These are phyloP conservation scores for Phytophthora kernoviae DNA, from an alignment of 352 stramenopile genomes.

Conservation along the genomic window DNA sequence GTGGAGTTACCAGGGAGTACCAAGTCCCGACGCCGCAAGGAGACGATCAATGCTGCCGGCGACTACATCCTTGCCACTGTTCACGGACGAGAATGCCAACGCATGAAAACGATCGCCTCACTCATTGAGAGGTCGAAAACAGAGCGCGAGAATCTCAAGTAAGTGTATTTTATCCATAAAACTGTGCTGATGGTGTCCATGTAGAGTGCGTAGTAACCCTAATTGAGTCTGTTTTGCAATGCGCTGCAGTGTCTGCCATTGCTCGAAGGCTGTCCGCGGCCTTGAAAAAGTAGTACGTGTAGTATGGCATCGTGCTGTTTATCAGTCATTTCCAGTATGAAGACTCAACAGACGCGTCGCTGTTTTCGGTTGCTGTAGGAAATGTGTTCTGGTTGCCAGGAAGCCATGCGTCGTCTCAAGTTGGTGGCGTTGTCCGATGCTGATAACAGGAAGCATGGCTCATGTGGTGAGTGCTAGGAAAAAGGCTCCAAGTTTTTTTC, in stretches of 20 bases:
- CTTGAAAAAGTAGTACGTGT: constrained; percentile 52
- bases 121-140: constrained; percentile 67
- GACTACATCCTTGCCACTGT: constrained; percentile 52
- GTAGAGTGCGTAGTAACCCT: neutral
- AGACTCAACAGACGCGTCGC: neutral
- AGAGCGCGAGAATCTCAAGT: constrained; percentile 52
- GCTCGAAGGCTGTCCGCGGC: constrained; percentile 49
- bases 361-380: constrained; percentile 28
- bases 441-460: constrained; percentile 25
- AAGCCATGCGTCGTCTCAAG: constrained; percentile 59
- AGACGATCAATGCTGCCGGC: constrained; percentile 31
- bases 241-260: constrained; percentile 52
- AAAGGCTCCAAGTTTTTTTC: neutral
- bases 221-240: neutral
- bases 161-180: constrained; percentile 16
- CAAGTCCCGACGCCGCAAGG: constrained; percentile 13
- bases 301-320: neutral
- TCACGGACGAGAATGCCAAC: constrained; percentile 44
- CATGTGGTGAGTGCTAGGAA: constrained; percentile 12
- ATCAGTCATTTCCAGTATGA: neutral
- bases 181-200: too few relatives aligned
- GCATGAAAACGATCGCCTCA: constrained; percentile 56
- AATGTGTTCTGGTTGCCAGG: constrained; percentile 58
- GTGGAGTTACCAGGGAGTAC: constrained; percentile 41
- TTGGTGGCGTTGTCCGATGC: constrained; percentile 41